Evolutionary conservation across 176 grass and related monocot species (phyloP).

Genomic region (Saccharum officinarum): DNA sequence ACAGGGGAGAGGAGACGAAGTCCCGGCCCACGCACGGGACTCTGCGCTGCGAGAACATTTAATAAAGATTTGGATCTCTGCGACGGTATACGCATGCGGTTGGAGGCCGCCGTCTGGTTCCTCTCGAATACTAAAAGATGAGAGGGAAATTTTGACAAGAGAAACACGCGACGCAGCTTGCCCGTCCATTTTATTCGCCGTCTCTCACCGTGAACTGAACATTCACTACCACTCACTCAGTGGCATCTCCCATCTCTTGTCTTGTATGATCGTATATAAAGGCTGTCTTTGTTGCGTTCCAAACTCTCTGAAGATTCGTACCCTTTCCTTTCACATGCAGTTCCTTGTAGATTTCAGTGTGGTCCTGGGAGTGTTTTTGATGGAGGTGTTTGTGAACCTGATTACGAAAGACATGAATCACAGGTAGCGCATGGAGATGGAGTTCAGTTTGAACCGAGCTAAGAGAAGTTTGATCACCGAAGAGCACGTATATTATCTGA

Average conservation of each 20-base stretch:
- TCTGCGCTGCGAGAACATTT: background rate
- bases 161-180: background rate
- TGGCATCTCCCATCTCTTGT: too few species aligned
- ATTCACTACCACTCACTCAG: background rate
- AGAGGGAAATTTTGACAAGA: background rate
- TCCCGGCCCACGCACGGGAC: background rate
- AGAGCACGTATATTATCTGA: background rate
- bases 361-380: too few species aligned
- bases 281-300: background rate
- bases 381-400: background rate
- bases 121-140: background rate
- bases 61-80: slow-evolving; percentile 7
- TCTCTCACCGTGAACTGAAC: background rate
- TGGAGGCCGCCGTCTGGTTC: background rate
- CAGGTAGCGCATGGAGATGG: background rate
- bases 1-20: slow-evolving; percentile 10
- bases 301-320: background rate
- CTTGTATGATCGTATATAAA: too few species aligned
- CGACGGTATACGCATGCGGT: slow-evolving; percentile 11
- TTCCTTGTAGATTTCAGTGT: too few species aligned
- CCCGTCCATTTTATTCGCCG: background rate
- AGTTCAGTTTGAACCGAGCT: background rate
- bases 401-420: too few species aligned
- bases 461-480: background rate
- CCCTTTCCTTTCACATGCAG: too few species aligned